Evolutionary conservation across 169 alveolate species (phyloP).

Genomic region (Amoebophrya sp.): DNA sequence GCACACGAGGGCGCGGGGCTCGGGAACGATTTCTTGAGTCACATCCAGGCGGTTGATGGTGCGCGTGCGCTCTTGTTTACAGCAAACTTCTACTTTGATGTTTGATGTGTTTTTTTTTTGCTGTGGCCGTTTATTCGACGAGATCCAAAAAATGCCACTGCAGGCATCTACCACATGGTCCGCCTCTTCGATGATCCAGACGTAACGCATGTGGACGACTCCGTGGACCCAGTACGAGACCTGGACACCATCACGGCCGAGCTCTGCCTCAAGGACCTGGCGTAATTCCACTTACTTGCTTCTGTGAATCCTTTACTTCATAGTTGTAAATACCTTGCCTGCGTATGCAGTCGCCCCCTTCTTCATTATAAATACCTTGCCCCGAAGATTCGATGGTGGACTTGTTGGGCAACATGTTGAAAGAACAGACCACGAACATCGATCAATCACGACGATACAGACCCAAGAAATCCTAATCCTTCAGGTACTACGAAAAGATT

Average conservation of each 20-base stretch:
- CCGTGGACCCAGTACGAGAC: slow-evolving; percentile 95
- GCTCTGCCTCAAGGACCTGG: slow-evolving; percentile 86
- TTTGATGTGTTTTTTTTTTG: too few relatives aligned
- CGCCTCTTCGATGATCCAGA: slow-evolving; percentile 94
- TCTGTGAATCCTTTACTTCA: too few relatives aligned
- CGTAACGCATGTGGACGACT: slow-evolving; percentile 93
- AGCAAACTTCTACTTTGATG: neutral
- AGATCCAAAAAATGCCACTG: too few relatives aligned
- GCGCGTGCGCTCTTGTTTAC: neutral
- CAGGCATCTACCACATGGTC: slow-evolving; percentile 63
- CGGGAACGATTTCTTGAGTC: slow-evolving; percentile 94
- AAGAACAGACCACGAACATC: too few relatives aligned
- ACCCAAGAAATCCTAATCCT: neutral
- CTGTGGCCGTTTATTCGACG: too few relatives aligned
- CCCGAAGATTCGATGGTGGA: too few relatives aligned
- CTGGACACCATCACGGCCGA: slow-evolving; percentile 87
- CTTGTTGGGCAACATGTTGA: too few relatives aligned
- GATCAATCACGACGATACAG: too few relatives aligned
- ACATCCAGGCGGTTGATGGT: slow-evolving; percentile 76
- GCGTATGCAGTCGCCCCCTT: too few relatives aligned
- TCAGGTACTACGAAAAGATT: neutral
- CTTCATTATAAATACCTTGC: too few relatives aligned
- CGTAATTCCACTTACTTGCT: too few relatives aligned
- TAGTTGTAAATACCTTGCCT: too few relatives aligned
- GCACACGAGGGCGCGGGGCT: slow-evolving; percentile 98